Evolutionary conservation across 441 rosid species (phyloP).

Genomic region (Gossypium schwendimanii): DNA sequence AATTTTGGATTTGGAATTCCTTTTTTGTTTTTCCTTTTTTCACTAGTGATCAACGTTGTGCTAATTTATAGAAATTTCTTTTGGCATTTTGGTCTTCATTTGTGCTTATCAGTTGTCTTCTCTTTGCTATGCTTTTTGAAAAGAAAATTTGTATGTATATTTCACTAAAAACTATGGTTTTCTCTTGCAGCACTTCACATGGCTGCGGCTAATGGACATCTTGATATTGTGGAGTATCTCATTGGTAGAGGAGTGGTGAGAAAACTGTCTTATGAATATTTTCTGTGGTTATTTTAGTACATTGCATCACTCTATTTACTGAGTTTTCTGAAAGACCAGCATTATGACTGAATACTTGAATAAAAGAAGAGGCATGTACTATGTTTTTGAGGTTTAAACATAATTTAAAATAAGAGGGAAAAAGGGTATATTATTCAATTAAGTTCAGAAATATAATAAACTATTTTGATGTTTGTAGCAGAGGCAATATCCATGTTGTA

Average conservation of each 20-base stretch:
- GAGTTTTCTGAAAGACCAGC: neutral
- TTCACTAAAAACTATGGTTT: neutral
- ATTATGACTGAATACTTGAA: neutral
- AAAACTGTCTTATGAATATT: constrained; percentile 1
- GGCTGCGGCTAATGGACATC: constrained; percentile 93
- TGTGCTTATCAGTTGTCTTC: neutral
- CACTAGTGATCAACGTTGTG: neutral
- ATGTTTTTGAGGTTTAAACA: neutral
- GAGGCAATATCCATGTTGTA: neutral
- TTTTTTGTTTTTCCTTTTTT: neutral
- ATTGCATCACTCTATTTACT: neutral
- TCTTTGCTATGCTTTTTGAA: neutral
- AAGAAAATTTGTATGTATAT: neutral
- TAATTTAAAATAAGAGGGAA: neutral
- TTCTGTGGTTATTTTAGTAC: neutral
- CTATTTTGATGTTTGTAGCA: neutral
- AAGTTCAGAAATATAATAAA: neutral
- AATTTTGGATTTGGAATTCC: neutral
- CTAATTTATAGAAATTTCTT: neutral
- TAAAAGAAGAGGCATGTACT: neutral
- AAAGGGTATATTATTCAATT: neutral
- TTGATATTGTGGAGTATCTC: constrained; percentile 58
- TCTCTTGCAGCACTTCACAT: constrained; percentile 69
- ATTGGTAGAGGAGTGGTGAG: constrained; percentile 64
- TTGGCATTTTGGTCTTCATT: neutral